Conservation (phyloP, 257 asterid genomes). For the Jasminum sambac region DNA sequence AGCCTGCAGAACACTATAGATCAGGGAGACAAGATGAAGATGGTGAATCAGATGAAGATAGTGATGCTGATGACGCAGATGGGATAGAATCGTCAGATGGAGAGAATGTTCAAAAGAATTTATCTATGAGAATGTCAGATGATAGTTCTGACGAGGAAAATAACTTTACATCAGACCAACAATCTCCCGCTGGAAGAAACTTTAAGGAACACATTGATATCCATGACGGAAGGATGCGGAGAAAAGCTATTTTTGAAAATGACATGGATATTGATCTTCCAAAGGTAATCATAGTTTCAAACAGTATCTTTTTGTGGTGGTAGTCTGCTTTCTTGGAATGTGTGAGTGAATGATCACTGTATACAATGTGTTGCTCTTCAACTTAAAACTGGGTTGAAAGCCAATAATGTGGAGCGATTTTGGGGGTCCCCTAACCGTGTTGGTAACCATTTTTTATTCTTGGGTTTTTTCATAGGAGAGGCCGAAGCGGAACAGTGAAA, state of each 20-base stretch:
- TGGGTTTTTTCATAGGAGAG: background rate
- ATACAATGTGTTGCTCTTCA: background rate
- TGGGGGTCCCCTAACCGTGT: background rate
- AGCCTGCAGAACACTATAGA: conserved; percentile 40
- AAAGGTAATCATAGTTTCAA: conserved; percentile 39
- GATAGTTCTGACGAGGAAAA: conserved; percentile 62
- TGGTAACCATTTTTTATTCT: too few relatives aligned
- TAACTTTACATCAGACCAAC: conserved; percentile 35
- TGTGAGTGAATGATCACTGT: background rate
- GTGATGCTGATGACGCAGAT: conserved; percentile 43
- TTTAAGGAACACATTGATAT: conserved; percentile 58
- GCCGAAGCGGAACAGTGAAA: background rate
- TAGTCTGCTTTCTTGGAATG: background rate
- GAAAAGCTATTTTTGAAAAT: conserved; percentile 81
- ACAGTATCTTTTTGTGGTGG: background rate
- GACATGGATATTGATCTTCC: conserved; percentile 45
- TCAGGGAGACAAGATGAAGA: conserved; percentile 38
- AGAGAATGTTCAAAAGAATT: conserved; percentile 24
- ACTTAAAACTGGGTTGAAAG: background rate
- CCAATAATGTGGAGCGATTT: too few relatives aligned
- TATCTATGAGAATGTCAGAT: conserved; percentile 29
- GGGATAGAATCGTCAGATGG: conserved; percentile 39
- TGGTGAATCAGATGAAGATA: conserved; percentile 51
- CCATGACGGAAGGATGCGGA: conserved; percentile 84
- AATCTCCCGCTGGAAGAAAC: conserved; percentile 30